phyloP scores from a whole-genome alignment of 2,329 filamentous ascomycete genomes.

The Chalaropsis thielavioides region DNA sequence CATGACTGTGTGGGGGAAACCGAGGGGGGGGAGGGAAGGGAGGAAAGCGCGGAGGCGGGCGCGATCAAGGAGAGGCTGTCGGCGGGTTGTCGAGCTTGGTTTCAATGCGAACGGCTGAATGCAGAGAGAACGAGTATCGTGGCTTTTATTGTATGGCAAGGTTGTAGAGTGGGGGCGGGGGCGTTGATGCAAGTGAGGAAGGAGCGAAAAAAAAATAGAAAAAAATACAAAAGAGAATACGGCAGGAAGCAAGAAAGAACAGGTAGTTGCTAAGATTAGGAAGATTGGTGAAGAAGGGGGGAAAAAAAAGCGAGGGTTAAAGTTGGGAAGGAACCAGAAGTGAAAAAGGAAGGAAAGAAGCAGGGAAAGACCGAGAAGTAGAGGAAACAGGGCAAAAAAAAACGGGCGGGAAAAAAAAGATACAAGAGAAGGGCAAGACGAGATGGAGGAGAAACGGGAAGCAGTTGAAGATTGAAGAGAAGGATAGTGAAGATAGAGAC shows the following conservation, averaged over 20 bases:
- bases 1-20: constrained; percentile 32
- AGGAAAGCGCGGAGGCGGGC: constrained; percentile 8
- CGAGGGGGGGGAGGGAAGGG: no score
- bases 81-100: neutral
- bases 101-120: neutral
- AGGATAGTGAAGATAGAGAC: neutral
- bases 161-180: neutral
- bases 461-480: neutral
- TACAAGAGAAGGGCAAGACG: neutral
- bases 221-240: neutral
- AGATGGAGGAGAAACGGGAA: neutral
- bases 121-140: neutral
- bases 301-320: neutral
- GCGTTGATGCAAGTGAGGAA: neutral
- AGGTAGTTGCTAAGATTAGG: neutral
- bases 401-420: neutral
- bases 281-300: neutral
- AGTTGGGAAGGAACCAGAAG: neutral
- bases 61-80: neutral
- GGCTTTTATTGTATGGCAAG: neutral
- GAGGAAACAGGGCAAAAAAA: neutral
- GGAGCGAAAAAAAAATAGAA: neutral
- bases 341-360: neutral
- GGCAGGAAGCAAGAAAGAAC: neutral
- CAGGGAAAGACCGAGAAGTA: neutral